These are phyloP conservation scores for Phoma sp. DNA, from an alignment of 2,329 filamentous ascomycete genomes.

Conservation along the genomic window DNA sequence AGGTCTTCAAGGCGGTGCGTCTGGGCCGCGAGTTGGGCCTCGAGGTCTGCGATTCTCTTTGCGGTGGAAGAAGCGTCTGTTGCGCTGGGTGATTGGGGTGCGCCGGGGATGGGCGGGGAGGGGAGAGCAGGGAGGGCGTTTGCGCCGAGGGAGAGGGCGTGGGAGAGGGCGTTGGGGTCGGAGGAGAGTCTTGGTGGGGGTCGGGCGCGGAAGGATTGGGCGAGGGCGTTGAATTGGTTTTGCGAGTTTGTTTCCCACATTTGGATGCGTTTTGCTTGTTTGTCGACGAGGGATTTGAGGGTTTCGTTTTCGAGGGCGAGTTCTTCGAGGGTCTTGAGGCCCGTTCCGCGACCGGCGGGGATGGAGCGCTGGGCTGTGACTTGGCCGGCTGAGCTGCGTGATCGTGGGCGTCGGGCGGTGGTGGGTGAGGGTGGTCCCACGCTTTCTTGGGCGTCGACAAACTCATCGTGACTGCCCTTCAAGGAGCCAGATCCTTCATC, in stretches of 20 bases:
- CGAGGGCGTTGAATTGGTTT: slow-evolving; percentile 82
- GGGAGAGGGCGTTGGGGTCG: slow-evolving; percentile 35
- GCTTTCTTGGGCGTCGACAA: slow-evolving; percentile 84
- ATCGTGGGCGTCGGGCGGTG: slow-evolving; percentile 43
- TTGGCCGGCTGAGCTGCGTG: slow-evolving; percentile 22
- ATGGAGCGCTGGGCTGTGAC: slow-evolving; percentile 40
- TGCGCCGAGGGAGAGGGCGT: slow-evolving; percentile 35
- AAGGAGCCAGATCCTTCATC: slow-evolving; percentile 50
- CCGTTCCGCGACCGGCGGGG: slow-evolving; percentile 43
- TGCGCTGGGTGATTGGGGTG: slow-evolving; percentile 10
- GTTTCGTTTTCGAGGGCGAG: slow-evolving; percentile 87
- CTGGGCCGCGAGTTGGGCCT: slow-evolving; percentile 36
- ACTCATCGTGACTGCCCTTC: slow-evolving; percentile 68
- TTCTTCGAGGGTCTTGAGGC: slow-evolving; percentile 81
- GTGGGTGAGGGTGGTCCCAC: slow-evolving; percentile 57
- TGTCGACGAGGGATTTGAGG: slow-evolving; percentile 84
- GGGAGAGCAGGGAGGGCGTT: slow-evolving; percentile 29
- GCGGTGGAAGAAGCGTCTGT: slow-evolving; percentile 23
- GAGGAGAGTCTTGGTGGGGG: slow-evolving; percentile 19
- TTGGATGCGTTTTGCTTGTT: slow-evolving; percentile 84
- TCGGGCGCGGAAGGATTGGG: slow-evolving; percentile 71
- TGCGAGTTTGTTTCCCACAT: slow-evolving; percentile 94
- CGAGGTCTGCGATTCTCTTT: slow-evolving; percentile 35
- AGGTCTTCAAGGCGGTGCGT: slow-evolving; percentile 55
- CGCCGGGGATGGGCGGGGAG: slow-evolving; percentile 21